phyloP scores from a whole-genome alignment of 805 yeast genomes.

The Saccharomycopsis sp. region DNA sequence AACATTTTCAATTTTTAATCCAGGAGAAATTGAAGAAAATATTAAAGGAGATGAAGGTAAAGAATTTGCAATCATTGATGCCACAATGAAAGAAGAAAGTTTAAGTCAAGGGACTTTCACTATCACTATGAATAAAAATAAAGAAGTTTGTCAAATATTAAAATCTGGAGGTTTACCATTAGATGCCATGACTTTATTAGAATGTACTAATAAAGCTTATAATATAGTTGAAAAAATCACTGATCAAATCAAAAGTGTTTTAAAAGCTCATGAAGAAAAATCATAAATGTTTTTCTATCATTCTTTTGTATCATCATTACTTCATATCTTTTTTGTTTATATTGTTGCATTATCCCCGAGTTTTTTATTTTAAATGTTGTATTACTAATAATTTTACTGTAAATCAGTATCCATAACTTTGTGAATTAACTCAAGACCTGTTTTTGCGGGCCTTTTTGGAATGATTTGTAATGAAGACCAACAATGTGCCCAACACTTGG shows the following conservation, averaged over 20 bases:
- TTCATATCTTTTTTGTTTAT: too few species aligned
- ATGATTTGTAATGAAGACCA: too few species aligned
- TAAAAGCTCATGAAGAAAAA: too few species aligned
- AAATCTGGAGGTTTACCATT: slow-evolving; percentile 87
- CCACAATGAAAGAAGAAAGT: slow-evolving; percentile 66
- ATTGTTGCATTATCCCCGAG: too few species aligned
- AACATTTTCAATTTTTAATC: slow-evolving; percentile 78
- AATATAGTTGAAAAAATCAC: slow-evolving; percentile 54
- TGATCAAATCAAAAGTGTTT: slow-evolving; percentile 42
- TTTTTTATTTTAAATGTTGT: too few species aligned
- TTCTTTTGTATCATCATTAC: too few species aligned
- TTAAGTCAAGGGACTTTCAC: slow-evolving; percentile 72
- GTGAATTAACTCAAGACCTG: too few species aligned
- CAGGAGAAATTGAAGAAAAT: slow-evolving; percentile 51
- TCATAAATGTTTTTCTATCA: too few species aligned
- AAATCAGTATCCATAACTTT: too few species aligned
- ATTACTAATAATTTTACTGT: too few species aligned
- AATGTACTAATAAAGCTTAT: slow-evolving; percentile 59
- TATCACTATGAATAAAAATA: slow-evolving; percentile 77
- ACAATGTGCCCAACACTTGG: too few species aligned
- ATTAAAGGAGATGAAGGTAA: slow-evolving; percentile 48
- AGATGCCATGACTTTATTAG: slow-evolving; percentile 57
- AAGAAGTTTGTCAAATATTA: slow-evolving; percentile 81
- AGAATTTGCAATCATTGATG: slow-evolving; percentile 63
- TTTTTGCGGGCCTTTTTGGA: too few species aligned